These are phyloP conservation scores for Hypoxylon sp. DNA, from an alignment of 2,329 filamentous ascomycete genomes.

Conservation along the genomic window DNA sequence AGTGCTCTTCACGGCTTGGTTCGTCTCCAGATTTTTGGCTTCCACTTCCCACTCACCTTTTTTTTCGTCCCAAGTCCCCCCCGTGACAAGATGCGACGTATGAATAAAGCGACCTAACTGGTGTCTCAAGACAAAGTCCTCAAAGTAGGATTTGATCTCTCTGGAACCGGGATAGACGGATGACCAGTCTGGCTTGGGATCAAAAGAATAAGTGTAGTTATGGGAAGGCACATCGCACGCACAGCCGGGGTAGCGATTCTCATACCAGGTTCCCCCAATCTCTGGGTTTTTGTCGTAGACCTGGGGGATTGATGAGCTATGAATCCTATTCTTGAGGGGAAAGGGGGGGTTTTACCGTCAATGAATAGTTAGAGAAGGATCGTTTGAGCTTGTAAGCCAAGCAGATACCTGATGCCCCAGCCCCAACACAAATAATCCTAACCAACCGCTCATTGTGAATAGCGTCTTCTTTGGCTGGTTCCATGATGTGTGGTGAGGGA, in stretches of 20 bases:
- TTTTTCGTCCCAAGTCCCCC: constrained; percentile 57
- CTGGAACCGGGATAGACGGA: constrained; percentile 60
- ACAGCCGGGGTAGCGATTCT: constrained; percentile 64
- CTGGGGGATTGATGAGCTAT: constrained; percentile 3
- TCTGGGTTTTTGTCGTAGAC: constrained; percentile 66
- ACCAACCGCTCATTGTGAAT: constrained; percentile 42
- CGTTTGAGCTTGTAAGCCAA: constrained; percentile 65
- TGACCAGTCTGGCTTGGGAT: constrained; percentile 61
- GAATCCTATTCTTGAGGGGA: background rate
- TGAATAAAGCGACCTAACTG: constrained; percentile 55
- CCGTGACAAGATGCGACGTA: constrained; percentile 47
- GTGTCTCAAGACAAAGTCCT: constrained; percentile 59
- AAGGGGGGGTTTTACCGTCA: constrained; percentile 30
- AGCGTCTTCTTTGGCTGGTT: constrained; percentile 37
- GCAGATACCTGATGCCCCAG: constrained; percentile 63
- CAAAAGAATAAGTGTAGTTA: constrained; percentile 67
- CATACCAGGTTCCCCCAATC: constrained; percentile 66
- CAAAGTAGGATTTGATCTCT: constrained; percentile 62
- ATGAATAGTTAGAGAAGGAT: constrained; percentile 60
- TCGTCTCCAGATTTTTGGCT: constrained; percentile 52
- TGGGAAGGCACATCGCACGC: constrained; percentile 67
- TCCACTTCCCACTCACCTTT: constrained; percentile 55
- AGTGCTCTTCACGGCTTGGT: constrained; percentile 55
- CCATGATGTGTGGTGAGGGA: constrained; percentile 2
- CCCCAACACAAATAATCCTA: constrained; percentile 61